Evolutionary conservation across 129 eudicot species (phyloP), one percentile per base, ranked within the genome.

Genomic region (Flaveria ramosissima): DNA sequence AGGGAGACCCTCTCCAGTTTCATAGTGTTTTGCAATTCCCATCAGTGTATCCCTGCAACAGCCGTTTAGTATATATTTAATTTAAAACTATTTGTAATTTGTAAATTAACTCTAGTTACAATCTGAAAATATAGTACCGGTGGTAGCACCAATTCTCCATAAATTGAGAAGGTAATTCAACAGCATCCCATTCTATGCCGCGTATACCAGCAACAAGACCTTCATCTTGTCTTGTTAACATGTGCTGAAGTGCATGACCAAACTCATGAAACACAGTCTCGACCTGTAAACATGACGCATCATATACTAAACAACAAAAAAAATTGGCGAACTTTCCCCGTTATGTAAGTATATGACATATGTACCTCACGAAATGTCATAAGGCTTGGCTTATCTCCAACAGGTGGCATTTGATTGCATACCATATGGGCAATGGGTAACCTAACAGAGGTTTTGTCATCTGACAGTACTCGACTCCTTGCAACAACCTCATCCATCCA

Each of bases 71-170:
- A 10, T 10, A 41, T 20, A 17, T 3, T 30, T 63, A 7, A 1
- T 63, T 63, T 14, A 63, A 24, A 26, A 26, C 0, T 63, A 7
- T 5, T 14, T 14, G 36, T 12, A 19, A 26, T n/a, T n/a, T 65
- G 50, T 66, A 63, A 47, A 59, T 57, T n/a, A 78, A 19, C 42
- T 21, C 20, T 24, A 24, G 70, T 57, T 24, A 12, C 51, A 47
- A 60, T 60, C 72, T 46, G 45, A 45, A 11, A 17, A 51, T 39
- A 32, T 66, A 59, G n/a, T 88, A 92, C 98, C 96, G 87, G 66
- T 94, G 99, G 85, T 94, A 94, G 83, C 99, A 94, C 99, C 99
- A 94, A 74, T 94, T 94, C 76, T 94, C 99, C 99, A 94, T 94
- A 73, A 94, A 94, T 16, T 94, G 99, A 51, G 99, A 94, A 14